phyloP scores from a whole-genome alignment of 2,329 filamentous ascomycete species.

The Juglanconis juglandina region DNA sequence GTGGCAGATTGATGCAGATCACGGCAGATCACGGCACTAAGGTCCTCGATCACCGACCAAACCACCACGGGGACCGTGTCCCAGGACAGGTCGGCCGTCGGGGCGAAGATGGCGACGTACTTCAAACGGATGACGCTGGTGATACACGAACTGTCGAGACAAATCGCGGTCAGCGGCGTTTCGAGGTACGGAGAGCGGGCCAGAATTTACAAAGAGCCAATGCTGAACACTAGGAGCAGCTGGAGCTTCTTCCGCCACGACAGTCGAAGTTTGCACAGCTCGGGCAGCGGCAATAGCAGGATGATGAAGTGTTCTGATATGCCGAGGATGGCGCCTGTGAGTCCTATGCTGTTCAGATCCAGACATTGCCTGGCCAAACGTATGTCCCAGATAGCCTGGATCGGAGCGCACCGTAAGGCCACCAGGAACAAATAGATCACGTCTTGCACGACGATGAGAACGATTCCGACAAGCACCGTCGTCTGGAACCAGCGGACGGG shows the following conservation, averaged over 20 bases:
- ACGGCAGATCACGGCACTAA: slow-evolving; percentile 11
- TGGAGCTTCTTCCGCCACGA: slow-evolving; percentile 2
- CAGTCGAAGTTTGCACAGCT: slow-evolving; percentile 10
- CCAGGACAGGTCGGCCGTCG: slow-evolving; percentile 10
- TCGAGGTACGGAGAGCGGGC: neutral
- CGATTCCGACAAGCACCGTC: slow-evolving; percentile 1
- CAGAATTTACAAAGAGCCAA: slow-evolving; percentile 8
- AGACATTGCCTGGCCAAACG: slow-evolving; percentile 3
- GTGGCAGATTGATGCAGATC: slow-evolving; percentile 8
- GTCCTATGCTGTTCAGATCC: slow-evolving; percentile 7
- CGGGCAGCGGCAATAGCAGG: slow-evolving; percentile 4
- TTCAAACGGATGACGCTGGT: slow-evolving; percentile 8
- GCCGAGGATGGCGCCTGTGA: slow-evolving; percentile 1
- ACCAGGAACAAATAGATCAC: slow-evolving; percentile 5
- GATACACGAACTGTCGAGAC: slow-evolving; percentile 1
- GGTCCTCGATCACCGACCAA: slow-evolving; percentile 10
- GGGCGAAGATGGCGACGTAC: slow-evolving; percentile 6
- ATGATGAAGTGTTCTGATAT: slow-evolving; percentile 7
- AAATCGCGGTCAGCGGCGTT: neutral
- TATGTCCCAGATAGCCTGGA: slow-evolving; percentile 8
- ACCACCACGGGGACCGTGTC: slow-evolving; percentile 6
- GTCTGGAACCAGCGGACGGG: slow-evolving; percentile 5
- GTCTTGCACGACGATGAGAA: slow-evolving; percentile 1
- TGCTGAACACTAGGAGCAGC: slow-evolving; percentile 5
- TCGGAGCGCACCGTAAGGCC: neutral